These are phyloP conservation scores for Penicillium dipodomyicola DNA, from an alignment of 495 filamentous ascomycete species.

Conservation along the genomic window DNA sequence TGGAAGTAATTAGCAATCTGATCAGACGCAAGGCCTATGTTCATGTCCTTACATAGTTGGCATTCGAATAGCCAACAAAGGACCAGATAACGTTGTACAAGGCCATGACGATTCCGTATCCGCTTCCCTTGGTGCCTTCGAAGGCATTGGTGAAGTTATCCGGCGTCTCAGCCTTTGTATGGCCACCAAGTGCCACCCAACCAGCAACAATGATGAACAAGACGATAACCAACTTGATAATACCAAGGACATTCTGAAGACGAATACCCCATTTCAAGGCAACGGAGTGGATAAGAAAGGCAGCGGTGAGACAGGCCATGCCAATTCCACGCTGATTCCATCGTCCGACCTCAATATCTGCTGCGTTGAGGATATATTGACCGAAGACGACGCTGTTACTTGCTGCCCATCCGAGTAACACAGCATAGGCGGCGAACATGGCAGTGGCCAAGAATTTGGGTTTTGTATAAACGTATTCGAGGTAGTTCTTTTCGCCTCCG, in stretches of 20 bases:
- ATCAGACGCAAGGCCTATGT: not conserved
- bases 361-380: conserved; percentile 64
- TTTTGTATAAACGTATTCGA: conserved; percentile 62
- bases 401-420: conserved; percentile 53
- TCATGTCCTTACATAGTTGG: conserved; percentile 46
- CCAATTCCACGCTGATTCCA: conserved; percentile 69
- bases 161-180: conserved; percentile 45
- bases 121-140: conserved; percentile 54
- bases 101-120: conserved; percentile 61
- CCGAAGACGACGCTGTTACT: conserved; percentile 70
- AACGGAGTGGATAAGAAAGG: conserved; percentile 58
- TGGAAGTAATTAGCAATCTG: conserved; percentile 9
- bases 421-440: conserved; percentile 59
- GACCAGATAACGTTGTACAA: conserved; percentile 67
- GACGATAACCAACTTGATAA: conserved; percentile 67
- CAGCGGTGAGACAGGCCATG: conserved; percentile 61
- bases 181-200: conserved; percentile 58
- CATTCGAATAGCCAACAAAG: conserved; percentile 65
- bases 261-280: conserved; percentile 67
- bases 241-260: conserved; percentile 62
- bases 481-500: conserved; percentile 71
- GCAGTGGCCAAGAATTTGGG: conserved; percentile 65
- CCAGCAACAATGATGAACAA: conserved; percentile 64
- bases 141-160: conserved; percentile 67
- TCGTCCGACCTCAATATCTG: conserved; percentile 56